phyloP scores from a whole-genome alignment of 495 filamentous ascomycete species.

The Pyronema omphalodes region DNA sequence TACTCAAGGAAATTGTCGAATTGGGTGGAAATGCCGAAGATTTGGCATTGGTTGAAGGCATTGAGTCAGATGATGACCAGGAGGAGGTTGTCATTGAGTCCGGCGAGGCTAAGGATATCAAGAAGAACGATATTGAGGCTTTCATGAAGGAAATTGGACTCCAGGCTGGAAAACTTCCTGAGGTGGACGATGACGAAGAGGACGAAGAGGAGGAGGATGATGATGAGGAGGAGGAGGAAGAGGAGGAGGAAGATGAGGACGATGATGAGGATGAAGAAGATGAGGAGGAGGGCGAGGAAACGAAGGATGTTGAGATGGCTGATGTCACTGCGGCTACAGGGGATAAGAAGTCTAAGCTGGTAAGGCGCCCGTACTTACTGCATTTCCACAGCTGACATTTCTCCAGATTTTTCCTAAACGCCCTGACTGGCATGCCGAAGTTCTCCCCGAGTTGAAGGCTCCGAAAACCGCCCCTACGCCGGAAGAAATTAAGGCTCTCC shows the following conservation, averaged over 20 bases:
- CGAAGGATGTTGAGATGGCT: conserved; percentile 3
- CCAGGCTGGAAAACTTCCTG: conserved; percentile 15
- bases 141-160: conserved; percentile 24
- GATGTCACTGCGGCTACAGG: background rate
- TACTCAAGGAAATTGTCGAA: conserved; percentile 54
- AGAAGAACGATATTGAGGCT: conserved; percentile 13
- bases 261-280: conserved; percentile 15
- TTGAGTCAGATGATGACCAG: conserved; percentile 19
- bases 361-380: background rate
- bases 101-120: conserved; percentile 7
- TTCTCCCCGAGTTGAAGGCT: conserved; percentile 38
- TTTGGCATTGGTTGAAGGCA: conserved; percentile 18
- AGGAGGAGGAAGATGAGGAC: conserved; percentile 1
- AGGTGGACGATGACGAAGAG: conserved; percentile 21
- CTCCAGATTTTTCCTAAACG: conserved; percentile 51
- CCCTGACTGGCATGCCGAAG: conserved; percentile 66
- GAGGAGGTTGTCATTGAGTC: conserved; percentile 8
- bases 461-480: conserved; percentile 33
- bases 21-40: conserved; percentile 57
- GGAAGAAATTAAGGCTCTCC: conserved; percentile 49
- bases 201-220: conserved; percentile 21
- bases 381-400: conserved; percentile 7
- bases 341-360: conserved; percentile 14
- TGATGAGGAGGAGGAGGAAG: conserved; percentile 8
- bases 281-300: conserved; percentile 23